Base-by-base conservation (phyloP, 1,284 basidiomycete species). In the Tilletia indica region DNA sequence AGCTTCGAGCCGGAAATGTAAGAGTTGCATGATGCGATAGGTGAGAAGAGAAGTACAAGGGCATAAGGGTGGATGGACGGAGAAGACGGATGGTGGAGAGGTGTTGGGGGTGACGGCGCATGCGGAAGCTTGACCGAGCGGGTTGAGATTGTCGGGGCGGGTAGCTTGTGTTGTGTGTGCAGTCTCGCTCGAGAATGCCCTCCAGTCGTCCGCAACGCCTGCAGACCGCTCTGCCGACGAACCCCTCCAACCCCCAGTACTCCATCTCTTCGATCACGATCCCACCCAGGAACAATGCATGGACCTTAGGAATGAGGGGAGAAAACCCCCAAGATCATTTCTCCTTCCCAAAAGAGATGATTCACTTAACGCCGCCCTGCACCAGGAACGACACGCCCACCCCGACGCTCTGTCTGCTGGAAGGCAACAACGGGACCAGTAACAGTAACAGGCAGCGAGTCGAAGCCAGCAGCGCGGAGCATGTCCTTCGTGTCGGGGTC, bases 401-500 rank as follows among this genome's bases (percentile, higher is more conserved):
- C 79, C 72, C 81, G 80, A 47, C 82, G 77, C 77, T 82, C 82
- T 51, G 79, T 78, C 67, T 77, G 77, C 74, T 81, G 80, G 77
- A 76, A 76, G 68, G 78, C 74, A 56, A 81, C 77, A 73, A 84
- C 77, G 66, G 82, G 81, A 63, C 79, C 81, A 42, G 80, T 76
- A 71, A 84, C 82, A 70, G 72, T 78, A 73, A 84, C 82, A 68
- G 82, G 82, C 51, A 84, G 77, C 70, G 75, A 77, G 81, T 83
- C 82, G 73, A 84, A 83, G 72, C 82, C 82, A 70, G 81, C 74
- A 70, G 74, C 76, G 69, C 75, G 77, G 70, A 84, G 77, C 80
- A 84, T 82, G 72, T 82, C 82, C 78, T 84, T 83, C 75, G 82
- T 84, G 80, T 84, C 82, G 68, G 82, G 80, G 82, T 84, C 82